Evolutionary conservation across 495 filamentous ascomycete genomes (phyloP), one percentile per base, ranked within the genome.

Genomic region (Penicillium ochrochloron): DNA sequence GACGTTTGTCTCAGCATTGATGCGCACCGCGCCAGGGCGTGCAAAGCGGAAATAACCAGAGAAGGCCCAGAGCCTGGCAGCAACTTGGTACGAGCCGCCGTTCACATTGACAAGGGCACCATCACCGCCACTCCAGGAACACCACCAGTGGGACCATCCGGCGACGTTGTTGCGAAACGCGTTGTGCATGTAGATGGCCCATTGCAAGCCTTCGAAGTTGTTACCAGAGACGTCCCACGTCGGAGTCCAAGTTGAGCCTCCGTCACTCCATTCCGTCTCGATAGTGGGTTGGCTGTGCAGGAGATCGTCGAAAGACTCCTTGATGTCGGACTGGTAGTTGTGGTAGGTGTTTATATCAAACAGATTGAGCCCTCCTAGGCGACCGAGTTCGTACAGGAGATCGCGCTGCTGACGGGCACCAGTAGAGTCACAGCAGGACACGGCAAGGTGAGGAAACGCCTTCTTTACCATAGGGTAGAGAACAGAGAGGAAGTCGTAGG

Each of bases 381-480:
- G 67, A 29, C 75, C 68, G 42, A 84, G 76, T n/a, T 73, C 77
- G 73, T 2, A 67, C 59, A 5, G 72, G 63, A 81, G 79, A 84
- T n/a, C 80, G 5, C 82, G 35, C 25, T 54, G n/a, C 51, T 54
- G 51, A 23, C 51, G n/a, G n/a, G 51, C 51, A 27, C 51, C 51
- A 27, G 76, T 79, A n/a, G 80, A 80, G 48, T 85, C 83, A 55
- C 83, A 84, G 69, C 80, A 84, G 17, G 77, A 70, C 37, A 84
- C 73, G 17, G 72, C 68, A 14, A 76, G 75, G 25, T 54, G 15
- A 83, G 23, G 75, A 72, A 11, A 76, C 75, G 3, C 81, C 78
- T 67, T 85, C 77, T 27, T 67, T 60, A 21, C 77, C 81, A 62
- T 75, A 74, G 2, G 76, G 76, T 35, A 71, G 73, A 79, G 48